phyloP scores from a whole-genome alignment of 2,329 filamentous ascomycete species.

The Colletotrichum spaethianum region DNA sequence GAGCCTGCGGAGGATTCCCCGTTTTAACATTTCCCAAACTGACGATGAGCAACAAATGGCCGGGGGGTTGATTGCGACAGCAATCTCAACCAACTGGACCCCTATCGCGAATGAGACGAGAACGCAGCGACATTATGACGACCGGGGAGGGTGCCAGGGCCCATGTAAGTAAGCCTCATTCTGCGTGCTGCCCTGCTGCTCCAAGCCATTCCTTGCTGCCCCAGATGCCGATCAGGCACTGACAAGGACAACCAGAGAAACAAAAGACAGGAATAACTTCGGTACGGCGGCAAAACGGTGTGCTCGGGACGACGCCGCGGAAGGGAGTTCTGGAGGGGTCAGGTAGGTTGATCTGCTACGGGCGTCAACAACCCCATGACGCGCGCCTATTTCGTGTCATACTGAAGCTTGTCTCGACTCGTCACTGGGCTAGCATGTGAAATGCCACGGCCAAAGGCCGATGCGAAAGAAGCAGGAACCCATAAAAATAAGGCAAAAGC shows the following conservation, averaged over 20 bases:
- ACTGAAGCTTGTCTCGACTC: constrained; percentile 25
- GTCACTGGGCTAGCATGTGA: constrained; percentile 30
- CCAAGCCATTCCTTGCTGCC: constrained; percentile 12
- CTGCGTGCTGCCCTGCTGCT: constrained; percentile 22
- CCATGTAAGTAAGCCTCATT: constrained; percentile 39
- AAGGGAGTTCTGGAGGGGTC: not conserved
- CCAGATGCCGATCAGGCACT: constrained; percentile 33
- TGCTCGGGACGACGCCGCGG: not conserved
- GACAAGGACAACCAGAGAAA: constrained; percentile 16
- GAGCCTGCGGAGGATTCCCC: not conserved
- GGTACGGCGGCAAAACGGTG: constrained; percentile 4
- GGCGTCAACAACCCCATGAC: constrained; percentile 4
- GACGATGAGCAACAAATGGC: constrained; percentile 1
- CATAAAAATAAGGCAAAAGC: constrained; percentile 7
- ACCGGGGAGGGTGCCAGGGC: constrained; percentile 25
- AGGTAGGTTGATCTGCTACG: constrained; percentile 3
- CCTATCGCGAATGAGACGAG: constrained; percentile 9
- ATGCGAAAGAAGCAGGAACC: constrained; percentile 25
- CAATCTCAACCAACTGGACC: not conserved
- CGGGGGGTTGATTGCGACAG: not conserved
- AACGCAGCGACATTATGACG: constrained; percentile 3
- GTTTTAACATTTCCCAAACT: not conserved
- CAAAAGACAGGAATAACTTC: not conserved
- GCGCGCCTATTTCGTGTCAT: constrained; percentile 6
- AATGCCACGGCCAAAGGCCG: constrained; percentile 23